Evolutionary conservation across 805 yeast genomes (phyloP), one percentile per base, ranked within the genome.

Genomic region (Ogataea haglerorum): DNA sequence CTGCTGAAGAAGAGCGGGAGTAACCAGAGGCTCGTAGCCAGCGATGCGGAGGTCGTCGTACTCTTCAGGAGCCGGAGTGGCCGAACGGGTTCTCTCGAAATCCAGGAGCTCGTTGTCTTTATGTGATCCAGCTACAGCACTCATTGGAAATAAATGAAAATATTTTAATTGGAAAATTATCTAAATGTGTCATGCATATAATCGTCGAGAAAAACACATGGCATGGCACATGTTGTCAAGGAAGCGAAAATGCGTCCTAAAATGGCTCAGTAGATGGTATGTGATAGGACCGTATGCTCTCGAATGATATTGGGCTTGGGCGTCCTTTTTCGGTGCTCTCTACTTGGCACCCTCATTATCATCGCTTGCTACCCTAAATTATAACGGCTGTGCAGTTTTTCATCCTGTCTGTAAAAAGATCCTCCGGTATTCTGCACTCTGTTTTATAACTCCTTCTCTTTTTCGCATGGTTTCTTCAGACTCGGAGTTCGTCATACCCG

Each of bases 1-100:
- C 47, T 80, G 80, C 60, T 89, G 95, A 41, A 93, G 70, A 38
- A 90, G 75, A 43, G 90, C 97, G 44, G 99, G 99, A 1, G 98
- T 83, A 19, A 87, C 82, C 50, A 93, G 71, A 10, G 99, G 99
- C 58, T 91, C 95, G 78, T 89, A 91, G 47, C 96, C 97, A 46
- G 80, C 68, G 56, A 87, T 58, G 70, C 87, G 73, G 53, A 84
- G 83, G 54, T 86, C 91, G 52, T 76, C 82, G 70, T 75, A 76
- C 60, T 83, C 90, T 51, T 77, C 82, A 43, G 78, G 79, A 34
- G 70, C 66, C 30, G 84, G 84, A 10, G 80, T 71, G 13, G 49
- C 36, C 18, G 56, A 42, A 14, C 30, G 43, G 17, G 47, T 18
- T 38, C 50, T 41, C 3, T 36, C 30, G 29, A 40, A 42, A 9